Evolutionary conservation across 352 stramenopile genomes (phyloP).

Genomic region (Blastocystis hominis): DNA sequence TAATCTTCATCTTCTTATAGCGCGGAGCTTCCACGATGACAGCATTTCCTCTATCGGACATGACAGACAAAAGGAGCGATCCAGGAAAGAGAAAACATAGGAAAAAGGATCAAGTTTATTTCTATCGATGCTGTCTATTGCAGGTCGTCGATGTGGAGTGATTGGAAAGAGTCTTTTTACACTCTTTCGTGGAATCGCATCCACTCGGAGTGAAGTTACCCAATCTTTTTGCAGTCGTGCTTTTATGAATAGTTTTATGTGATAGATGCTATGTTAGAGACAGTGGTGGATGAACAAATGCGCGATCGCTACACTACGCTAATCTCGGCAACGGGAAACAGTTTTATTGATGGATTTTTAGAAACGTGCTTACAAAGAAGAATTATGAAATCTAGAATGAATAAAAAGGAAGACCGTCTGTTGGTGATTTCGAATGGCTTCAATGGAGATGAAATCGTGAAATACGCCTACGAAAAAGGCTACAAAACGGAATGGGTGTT

Average conservation of each 20-base stretch:
- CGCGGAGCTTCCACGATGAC: slow-evolving; percentile 27
- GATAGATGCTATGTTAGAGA: slow-evolving; percentile 13
- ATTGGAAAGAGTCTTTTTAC: background rate
- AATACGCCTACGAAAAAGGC: background rate
- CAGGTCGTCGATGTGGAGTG: background rate
- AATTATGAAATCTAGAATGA: background rate
- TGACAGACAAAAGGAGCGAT: background rate
- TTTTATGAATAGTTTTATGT: background rate
- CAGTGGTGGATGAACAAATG: background rate
- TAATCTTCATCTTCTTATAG: slow-evolving; percentile 69
- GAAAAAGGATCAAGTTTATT: background rate
- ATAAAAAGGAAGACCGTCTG: slow-evolving; percentile 3
- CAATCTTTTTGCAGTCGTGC: background rate
- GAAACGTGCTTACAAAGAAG: background rate
- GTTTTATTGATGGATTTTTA: slow-evolving; percentile 38
- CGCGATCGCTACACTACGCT: background rate
- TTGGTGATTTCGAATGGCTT: slow-evolving; percentile 37
- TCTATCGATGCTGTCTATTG: slow-evolving; percentile 2
- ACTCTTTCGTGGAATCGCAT: background rate
- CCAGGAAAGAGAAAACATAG: background rate
- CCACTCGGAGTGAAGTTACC: background rate
- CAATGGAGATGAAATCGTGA: slow-evolving; percentile 22
- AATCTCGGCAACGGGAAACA: slow-evolving; percentile 12
- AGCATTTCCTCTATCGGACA: slow-evolving; percentile 51
- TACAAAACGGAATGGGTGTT: slow-evolving; percentile 3